Conservation (phyloP, 2,329 filamentous ascomycete species). For the Byssochlamys sp. region DNA sequence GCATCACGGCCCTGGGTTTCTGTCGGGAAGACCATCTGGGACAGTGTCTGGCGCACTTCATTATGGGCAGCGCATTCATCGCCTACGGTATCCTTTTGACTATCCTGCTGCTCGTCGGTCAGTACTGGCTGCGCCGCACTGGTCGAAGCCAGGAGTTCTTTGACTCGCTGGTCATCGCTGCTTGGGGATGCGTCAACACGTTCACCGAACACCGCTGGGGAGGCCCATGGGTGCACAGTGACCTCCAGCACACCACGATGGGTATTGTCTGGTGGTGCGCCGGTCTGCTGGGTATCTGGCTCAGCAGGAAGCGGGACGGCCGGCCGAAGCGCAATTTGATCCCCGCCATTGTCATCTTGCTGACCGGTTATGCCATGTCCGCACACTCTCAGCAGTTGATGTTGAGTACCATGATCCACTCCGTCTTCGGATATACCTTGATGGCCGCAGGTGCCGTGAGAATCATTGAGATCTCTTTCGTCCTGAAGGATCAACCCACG, state of each 20-base stretch:
- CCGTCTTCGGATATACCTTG: slow-evolving; percentile 84
- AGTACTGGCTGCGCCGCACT: slow-evolving; percentile 70
- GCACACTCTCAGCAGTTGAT: slow-evolving; percentile 75
- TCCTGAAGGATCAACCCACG: slow-evolving; percentile 63
- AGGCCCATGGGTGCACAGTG: slow-evolving; percentile 75
- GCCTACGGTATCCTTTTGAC: slow-evolving; percentile 83
- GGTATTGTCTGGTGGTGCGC: slow-evolving; percentile 98
- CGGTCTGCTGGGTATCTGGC: slow-evolving; percentile 81
- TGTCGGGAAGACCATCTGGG: slow-evolving; percentile 84
- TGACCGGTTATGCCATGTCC: slow-evolving; percentile 95
- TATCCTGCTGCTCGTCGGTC: slow-evolving; percentile 76
- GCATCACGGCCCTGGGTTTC: slow-evolving; percentile 83
- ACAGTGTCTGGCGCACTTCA: slow-evolving; percentile 92
- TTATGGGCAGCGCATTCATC: slow-evolving; percentile 96
- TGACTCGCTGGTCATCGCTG: slow-evolving; percentile 79
- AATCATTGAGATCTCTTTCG: slow-evolving; percentile 83
- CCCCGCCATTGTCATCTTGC: slow-evolving; percentile 76
- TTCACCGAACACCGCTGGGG: slow-evolving; percentile 98
- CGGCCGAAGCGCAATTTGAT: slow-evolving; percentile 85
- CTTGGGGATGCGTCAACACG: slow-evolving; percentile 95
- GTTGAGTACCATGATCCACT: slow-evolving; percentile 78
- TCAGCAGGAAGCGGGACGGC: slow-evolving; percentile 74
- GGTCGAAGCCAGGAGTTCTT: slow-evolving; percentile 94
- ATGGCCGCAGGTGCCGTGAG: slow-evolving; percentile 79
- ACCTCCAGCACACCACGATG: slow-evolving; percentile 98